A percentile compares a stretch with the other conserved stretches of the same genome.
phyloP scores from a whole-genome alignment of 1,284 basidiomycete genomes.

The Cryptococcus wingfieldii region DNA sequence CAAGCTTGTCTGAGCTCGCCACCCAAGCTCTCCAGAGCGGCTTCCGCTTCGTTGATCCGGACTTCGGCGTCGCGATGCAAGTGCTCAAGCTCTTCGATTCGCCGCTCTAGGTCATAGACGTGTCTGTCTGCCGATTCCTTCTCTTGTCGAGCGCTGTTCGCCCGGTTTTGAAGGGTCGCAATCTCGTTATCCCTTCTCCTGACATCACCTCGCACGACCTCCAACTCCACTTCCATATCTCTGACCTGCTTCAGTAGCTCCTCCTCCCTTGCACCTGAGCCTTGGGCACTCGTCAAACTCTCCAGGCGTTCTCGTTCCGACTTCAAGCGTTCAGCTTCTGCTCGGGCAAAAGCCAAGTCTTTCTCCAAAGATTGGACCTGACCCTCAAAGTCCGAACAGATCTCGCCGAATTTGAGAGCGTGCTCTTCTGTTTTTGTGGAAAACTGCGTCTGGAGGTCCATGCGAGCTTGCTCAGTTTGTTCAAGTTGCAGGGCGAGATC shows the following conservation, averaged over 20 bases:
- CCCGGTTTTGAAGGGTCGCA: constrained; percentile 5
- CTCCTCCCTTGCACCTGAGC: constrained; percentile 4
- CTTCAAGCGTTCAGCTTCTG: constrained; percentile 9
- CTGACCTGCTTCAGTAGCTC: constrained; percentile 16
- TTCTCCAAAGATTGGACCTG: constrained; percentile 29
- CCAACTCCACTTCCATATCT: constrained; percentile 15
- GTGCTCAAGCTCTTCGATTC: constrained; percentile 8
- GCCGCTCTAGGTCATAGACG: constrained; percentile 1
- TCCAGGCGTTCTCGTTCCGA: constrained; percentile 10
- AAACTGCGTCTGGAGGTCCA: constrained; percentile 27
- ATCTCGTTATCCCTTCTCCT: constrained; percentile 7
- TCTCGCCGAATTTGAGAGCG: constrained; percentile 36
- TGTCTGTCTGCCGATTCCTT: constrained; percentile 7
- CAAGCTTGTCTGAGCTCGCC: constrained; percentile 10
- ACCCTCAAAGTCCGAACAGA: constrained; percentile 34
- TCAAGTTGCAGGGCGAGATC: constrained; percentile 20
- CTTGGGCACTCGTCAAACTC: not conserved
- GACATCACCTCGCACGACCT: constrained; percentile 1
- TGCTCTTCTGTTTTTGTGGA: constrained; percentile 39
- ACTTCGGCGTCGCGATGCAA: constrained; percentile 8
- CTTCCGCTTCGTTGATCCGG: not conserved
- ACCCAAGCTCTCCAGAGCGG: constrained; percentile 7
- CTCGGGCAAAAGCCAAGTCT: constrained; percentile 13
- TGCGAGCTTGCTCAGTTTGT: constrained; percentile 21
- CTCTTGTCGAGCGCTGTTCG: constrained; percentile 7